Conservation (phyloP, 257 asterid genomes). For the Ophiorrhiza pumila region DNA sequence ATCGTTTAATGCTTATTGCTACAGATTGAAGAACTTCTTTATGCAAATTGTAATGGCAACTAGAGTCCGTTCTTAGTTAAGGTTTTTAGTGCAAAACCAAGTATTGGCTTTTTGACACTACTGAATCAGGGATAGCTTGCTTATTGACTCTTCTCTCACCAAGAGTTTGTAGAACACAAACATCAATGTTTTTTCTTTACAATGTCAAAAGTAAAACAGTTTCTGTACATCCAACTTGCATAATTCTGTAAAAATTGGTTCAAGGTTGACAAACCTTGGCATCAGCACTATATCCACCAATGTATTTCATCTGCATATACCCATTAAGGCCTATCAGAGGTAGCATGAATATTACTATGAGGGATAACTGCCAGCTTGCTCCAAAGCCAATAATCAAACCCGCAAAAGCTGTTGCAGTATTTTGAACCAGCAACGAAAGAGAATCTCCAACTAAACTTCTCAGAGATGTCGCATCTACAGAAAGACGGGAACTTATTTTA, state of each 20-base stretch:
- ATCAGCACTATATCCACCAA: constrained; percentile 46
- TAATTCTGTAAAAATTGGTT: not conserved
- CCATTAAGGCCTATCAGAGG: constrained; percentile 68
- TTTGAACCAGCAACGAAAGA: constrained; percentile 52
- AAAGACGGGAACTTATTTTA: constrained; percentile 50
- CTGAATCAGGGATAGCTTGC: not conserved
- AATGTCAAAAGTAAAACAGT: not conserved
- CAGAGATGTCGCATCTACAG: constrained; percentile 54
- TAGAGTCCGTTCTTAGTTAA: not conserved
- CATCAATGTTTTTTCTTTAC: not conserved
- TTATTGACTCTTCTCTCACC: not conserved
- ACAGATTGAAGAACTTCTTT: not conserved
- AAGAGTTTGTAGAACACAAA: not conserved
- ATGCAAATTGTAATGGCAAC: not conserved
- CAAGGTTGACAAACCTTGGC: constrained; percentile 46
- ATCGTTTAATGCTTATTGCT: not conserved
- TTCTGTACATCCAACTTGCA: not conserved
- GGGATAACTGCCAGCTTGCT: constrained; percentile 57
- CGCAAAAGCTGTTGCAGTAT: constrained; percentile 39
- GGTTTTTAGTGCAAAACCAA: not conserved
- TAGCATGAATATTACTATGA: constrained; percentile 35
- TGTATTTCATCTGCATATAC: constrained; percentile 49
- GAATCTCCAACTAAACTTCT: constrained; percentile 57
- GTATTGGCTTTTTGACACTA: not conserved
- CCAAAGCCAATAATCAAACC: constrained; percentile 49